phyloP scores from a whole-genome alignment of 352 stramenopile genomes.

The Phytophthora pinifolia region DNA sequence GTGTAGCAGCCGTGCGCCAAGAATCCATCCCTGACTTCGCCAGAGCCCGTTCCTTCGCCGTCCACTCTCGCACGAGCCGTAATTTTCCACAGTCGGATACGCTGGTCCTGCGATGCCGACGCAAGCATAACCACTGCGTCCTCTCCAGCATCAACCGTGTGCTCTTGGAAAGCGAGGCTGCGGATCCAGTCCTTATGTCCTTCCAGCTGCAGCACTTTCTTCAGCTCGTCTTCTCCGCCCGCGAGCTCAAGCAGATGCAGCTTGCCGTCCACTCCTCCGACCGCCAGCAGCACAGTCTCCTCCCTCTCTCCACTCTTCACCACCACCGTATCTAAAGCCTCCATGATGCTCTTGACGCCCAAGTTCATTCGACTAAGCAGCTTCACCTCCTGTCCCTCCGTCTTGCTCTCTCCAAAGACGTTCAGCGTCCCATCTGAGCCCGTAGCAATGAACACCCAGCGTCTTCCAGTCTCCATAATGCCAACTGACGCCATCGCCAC shows the following conservation, averaged over 20 bases:
- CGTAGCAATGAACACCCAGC: slow-evolving; percentile 40
- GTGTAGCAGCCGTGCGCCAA: slow-evolving; percentile 21
- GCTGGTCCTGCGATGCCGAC: slow-evolving; percentile 70
- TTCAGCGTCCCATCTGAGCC: slow-evolving; percentile 54
- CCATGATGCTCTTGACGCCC: slow-evolving; percentile 55
- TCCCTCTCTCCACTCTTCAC: slow-evolving; percentile 5
- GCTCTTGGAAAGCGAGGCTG: slow-evolving; percentile 51
- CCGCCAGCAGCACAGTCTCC: slow-evolving; percentile 50
- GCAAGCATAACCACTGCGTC: slow-evolving; percentile 35
- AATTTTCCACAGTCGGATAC: slow-evolving; percentile 72
- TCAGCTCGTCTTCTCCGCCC: slow-evolving; percentile 7
- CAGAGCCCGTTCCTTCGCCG: neutral
- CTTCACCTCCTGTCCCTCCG: slow-evolving; percentile 1
- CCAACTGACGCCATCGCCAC: slow-evolving; percentile 44
- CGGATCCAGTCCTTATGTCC: slow-evolving; percentile 74
- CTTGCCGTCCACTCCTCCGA: slow-evolving; percentile 69
- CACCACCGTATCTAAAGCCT: slow-evolving; percentile 37
- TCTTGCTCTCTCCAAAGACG: slow-evolving; percentile 35
- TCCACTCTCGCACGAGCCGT: slow-evolving; percentile 6
- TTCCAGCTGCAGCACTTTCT: slow-evolving; percentile 43
- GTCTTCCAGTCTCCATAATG: slow-evolving; percentile 28
- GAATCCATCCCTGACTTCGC: slow-evolving; percentile 34
- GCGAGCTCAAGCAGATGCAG: slow-evolving; percentile 65
- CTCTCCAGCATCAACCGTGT: neutral
- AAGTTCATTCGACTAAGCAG: slow-evolving; percentile 28